A percentile compares a stretch with the other conserved stretches of the same genome.
Evolutionary conservation across 225 moss, liverwort and hornwort species (phyloP).

Genomic region (Pleurozium schreberi): DNA sequence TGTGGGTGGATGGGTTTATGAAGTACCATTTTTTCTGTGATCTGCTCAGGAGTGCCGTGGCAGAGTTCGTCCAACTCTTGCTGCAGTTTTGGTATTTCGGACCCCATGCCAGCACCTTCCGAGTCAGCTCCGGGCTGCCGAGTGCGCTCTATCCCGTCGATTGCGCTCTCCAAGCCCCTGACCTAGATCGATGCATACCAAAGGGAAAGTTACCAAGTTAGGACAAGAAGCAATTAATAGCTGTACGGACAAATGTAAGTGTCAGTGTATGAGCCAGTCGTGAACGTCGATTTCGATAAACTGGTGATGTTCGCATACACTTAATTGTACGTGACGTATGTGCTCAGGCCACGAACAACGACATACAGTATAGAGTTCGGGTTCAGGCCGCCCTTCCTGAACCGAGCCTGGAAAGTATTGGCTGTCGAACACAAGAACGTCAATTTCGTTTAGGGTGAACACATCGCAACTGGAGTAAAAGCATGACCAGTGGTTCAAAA

Average conservation of each 20-base stretch:
- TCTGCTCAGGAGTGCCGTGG: slow-evolving; percentile 66
- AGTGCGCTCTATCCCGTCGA: slow-evolving; percentile 51
- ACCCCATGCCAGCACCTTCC: slow-evolving; percentile 54
- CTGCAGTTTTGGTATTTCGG: slow-evolving; percentile 64
- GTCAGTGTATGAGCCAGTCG: not conserved
- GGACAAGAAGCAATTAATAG: too few species aligned
- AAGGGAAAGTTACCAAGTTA: not conserved
- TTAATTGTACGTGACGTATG: too few species aligned
- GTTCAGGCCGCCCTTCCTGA: not conserved
- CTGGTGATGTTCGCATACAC: too few species aligned
- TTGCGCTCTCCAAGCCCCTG: slow-evolving; percentile 69
- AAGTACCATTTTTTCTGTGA: not conserved
- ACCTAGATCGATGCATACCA: slow-evolving; percentile 25
- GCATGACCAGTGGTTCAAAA: too few species aligned
- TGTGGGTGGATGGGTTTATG: too few species aligned
- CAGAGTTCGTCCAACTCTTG: slow-evolving; percentile 79
- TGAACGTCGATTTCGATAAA: not conserved
- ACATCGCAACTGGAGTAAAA: too few species aligned
- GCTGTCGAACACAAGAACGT: not conserved
- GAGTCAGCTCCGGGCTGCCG: slow-evolving; percentile 58
- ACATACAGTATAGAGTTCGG: too few species aligned
- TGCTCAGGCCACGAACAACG: not conserved
- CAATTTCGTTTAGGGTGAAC: not conserved
- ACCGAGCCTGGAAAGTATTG: not conserved
- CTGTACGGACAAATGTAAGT: too few species aligned